Evolutionary conservation across 257 asterid genomes (phyloP), one percentile per base, ranked within the genome.

Genomic region (Nicotiana tomentosiformis): DNA sequence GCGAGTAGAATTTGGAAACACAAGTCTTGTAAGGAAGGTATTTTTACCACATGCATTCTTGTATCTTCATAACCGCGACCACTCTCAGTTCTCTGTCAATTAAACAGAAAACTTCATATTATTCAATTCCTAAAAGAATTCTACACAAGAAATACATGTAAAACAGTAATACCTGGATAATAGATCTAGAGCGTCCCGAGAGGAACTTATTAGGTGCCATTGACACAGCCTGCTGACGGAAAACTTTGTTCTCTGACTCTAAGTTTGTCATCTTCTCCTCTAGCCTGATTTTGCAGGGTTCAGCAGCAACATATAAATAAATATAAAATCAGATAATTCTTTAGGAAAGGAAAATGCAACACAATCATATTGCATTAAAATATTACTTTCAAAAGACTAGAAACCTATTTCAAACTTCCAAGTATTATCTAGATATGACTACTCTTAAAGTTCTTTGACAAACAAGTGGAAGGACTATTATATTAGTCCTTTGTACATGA

Each of bases 201-300:
- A 96, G 98, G 85, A 91, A 92, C 88, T 93, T 96, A 87, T 93
- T 94, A 66, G 99, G 98, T 66, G 97, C 93, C 79, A 96, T 90
- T 82, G 98, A 94, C 84, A 96, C 95, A 67, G 98, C 95, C 82
- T 96, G 99, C 88, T 96, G 99, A 85, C 99, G 98, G 86, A 96
- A 93, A 91, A 96, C 98, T 94, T 96, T 94, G 84, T 92, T 96
- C 87, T 96, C 99, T 1, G 98, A 94, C 88, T 96, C 99, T 68
- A 92, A 86, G 86, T 96, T 94, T 84, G 84, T 84, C 77, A 91
- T 85, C 95, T 92, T 96, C 92, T 96, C 99, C 88, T 96, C 99
- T 69, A 91, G 91, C 94, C 99, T 96, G 89, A 81, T 81, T 17
- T 53, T 57, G 69, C 85, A 8, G 67, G n/a, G 77, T 26, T 76